These are phyloP conservation scores for Wickerhamiella brachini DNA, from an alignment of 805 yeast species.

Conservation along the genomic window DNA sequence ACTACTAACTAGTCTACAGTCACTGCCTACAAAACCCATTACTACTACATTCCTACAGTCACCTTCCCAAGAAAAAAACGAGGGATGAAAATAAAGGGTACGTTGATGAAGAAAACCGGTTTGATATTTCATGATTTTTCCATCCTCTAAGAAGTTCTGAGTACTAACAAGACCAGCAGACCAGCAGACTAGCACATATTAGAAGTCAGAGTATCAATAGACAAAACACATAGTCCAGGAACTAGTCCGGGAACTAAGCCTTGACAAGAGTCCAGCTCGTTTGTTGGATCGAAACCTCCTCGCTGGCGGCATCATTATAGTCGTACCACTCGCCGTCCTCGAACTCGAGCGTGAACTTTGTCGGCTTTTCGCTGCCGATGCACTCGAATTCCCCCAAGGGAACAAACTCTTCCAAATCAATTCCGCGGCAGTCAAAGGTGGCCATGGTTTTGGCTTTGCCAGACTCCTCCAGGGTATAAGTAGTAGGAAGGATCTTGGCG, in stretches of 20 bases:
- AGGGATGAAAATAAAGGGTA: not conserved
- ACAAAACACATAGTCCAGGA: not conserved
- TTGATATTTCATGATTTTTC: conserved; percentile 2
- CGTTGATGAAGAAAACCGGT: not conserved
- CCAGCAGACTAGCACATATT: too few relatives aligned
- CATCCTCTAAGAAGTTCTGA: conserved; percentile 22
- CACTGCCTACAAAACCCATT: too few relatives aligned
- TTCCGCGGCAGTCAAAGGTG: conserved; percentile 75
- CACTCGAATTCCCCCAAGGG: conserved; percentile 54
- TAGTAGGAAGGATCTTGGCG: conserved; percentile 18
- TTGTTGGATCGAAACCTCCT: conserved; percentile 71
- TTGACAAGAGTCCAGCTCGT: conserved; percentile 48
- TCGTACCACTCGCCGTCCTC: conserved; percentile 87
- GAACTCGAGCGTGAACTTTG: conserved; percentile 51
- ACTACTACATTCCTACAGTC: too few relatives aligned
- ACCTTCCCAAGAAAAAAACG: not conserved
- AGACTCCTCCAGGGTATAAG: conserved; percentile 28
- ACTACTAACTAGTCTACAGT: too few relatives aligned
- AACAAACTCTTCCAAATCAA: conserved; percentile 53
- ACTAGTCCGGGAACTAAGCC: conserved; percentile 4
- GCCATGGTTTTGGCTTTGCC: conserved; percentile 37
- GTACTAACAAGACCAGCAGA: conserved; percentile 3
- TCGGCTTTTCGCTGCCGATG: conserved; percentile 36
- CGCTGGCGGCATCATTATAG: conserved; percentile 72
- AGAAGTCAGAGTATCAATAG: too few relatives aligned